These are phyloP conservation scores for Lactifluus pinguis DNA, from an alignment of 768 basidiomycete genomes.

Conservation along the genomic window DNA sequence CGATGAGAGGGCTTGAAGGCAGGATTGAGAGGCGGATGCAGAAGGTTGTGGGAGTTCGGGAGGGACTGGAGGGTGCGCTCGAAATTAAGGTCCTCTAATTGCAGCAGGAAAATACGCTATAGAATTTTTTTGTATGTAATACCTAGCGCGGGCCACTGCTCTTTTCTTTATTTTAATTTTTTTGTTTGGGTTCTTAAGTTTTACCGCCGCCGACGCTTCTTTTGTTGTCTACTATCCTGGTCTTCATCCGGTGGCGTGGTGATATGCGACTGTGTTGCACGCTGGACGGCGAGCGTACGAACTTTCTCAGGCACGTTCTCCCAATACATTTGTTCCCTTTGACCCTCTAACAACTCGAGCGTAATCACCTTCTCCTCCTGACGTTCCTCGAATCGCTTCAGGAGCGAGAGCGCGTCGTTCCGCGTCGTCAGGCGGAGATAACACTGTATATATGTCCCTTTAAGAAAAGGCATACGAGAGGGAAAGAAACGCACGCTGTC, in stretches of 20 bases:
- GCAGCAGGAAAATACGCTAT: not conserved
- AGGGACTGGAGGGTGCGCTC: constrained; percentile 27
- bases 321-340: constrained; percentile 68
- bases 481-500: constrained; percentile 43
- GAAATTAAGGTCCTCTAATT: not conserved
- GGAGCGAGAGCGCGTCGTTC: constrained; percentile 35
- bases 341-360: constrained; percentile 53
- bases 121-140: not conserved
- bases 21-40: constrained; percentile 22
- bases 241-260: not conserved
- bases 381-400: constrained; percentile 32
- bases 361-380: constrained; percentile 28
- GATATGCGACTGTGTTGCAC: constrained; percentile 22
- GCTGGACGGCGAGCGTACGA: constrained; percentile 48
- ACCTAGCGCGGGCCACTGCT: too few relatives aligned
- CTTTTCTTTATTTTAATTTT: too few relatives aligned
- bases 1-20: constrained; percentile 35
- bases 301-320: constrained; percentile 70
- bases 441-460: constrained; percentile 40
- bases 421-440: constrained; percentile 53
- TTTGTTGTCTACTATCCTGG: not conserved
- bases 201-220: not conserved
- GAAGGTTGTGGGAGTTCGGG: constrained; percentile 23
- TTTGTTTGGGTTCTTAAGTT: too few relatives aligned
- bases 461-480: not conserved